Conservation (phyloP, 2,329 filamentous ascomycete species). For the Cladosporium sphaerospermum region DNA sequence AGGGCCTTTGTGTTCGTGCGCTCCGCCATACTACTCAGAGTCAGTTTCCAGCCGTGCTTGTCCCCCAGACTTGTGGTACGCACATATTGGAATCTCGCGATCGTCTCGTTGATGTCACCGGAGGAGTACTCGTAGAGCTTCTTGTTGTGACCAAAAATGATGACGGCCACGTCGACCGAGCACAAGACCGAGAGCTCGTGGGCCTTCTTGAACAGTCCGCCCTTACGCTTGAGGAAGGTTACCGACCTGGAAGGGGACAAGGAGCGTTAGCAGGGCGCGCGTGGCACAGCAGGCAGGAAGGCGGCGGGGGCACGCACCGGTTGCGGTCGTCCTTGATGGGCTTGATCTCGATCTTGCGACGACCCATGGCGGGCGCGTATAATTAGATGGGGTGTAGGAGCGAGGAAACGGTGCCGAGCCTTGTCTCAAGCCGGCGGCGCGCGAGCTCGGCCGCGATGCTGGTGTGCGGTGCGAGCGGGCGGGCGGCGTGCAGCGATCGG, state of each 20-base stretch:
- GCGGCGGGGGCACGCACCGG: background rate
- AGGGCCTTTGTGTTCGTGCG: constrained; percentile 95
- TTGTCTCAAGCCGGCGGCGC: constrained; percentile 3
- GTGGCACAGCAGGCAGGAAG: background rate
- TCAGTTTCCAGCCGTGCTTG: constrained; percentile 18
- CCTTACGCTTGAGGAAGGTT: constrained; percentile 97
- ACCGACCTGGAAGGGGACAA: constrained; percentile 17
- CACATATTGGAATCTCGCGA: constrained; percentile 86
- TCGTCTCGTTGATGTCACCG: constrained; percentile 82
- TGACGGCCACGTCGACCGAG: constrained; percentile 95
- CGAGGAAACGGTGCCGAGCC: background rate
- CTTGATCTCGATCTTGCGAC: constrained; percentile 99
- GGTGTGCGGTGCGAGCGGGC: background rate
- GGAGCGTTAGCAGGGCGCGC: constrained; percentile 7
- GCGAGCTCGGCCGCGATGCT: background rate
- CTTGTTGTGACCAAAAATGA: constrained; percentile 98
- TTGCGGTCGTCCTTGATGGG: constrained; percentile 65
- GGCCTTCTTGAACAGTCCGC: constrained; percentile 98
- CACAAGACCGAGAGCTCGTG: constrained; percentile 97
- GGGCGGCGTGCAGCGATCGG: background rate
- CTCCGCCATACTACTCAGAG: constrained; percentile 67
- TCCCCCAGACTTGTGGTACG: constrained; percentile 35
- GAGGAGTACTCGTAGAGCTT: constrained; percentile 98
- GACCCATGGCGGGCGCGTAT: constrained; percentile 60
- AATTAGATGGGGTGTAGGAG: background rate